Percentiles rank a stretch among this genome's conserved stretches.
Conservation (phyloP, 345 rosid genomes). For the Aurinia saxatilis region DNA sequence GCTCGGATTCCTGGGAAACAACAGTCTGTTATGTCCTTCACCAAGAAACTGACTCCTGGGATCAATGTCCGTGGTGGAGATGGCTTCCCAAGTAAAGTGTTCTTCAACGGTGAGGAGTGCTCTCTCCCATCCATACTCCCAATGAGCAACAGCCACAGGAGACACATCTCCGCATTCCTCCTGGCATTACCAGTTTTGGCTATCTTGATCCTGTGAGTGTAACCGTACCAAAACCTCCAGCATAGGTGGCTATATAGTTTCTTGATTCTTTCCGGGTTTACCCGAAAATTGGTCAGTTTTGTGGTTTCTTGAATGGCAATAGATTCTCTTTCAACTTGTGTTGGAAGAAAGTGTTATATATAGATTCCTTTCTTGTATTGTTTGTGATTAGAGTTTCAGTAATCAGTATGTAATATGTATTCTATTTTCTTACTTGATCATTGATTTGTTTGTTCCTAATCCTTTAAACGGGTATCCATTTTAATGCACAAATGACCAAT, state of each 20-base stretch:
- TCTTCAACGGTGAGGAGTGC: conserved; percentile 93
- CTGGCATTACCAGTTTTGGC: conserved; percentile 22
- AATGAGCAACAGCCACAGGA: conserved; percentile 27
- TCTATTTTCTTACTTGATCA: not conserved
- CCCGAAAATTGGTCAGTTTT: not conserved
- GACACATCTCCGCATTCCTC: conserved; percentile 14
- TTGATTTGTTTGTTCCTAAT: conserved; percentile 1
- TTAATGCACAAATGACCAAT: not conserved
- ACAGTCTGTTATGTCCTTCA: conserved; percentile 82
- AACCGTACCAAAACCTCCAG: not conserved
- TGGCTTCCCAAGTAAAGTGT: conserved; percentile 86
- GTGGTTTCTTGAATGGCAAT: not conserved
- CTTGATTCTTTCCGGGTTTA: not conserved
- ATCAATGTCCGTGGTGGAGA: conserved; percentile 64
- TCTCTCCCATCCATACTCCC: conserved; percentile 64
- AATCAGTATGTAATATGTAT: conserved; percentile 1
- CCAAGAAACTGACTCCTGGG: conserved; percentile 68
- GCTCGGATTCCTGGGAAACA: conserved; percentile 84
- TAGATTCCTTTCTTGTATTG: conserved; percentile 25
- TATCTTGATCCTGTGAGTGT: conserved; percentile 14
- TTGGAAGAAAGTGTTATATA: conserved; percentile 16
- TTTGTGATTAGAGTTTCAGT: not conserved
- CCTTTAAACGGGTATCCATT: not conserved
- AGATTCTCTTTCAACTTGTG: conserved; percentile 4
- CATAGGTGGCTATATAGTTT: not conserved